Evolutionary conservation across 176 grass and related monocot species (phyloP), one percentile per base, ranked within the genome.

Genomic region (Triticum dicoccoides): DNA sequence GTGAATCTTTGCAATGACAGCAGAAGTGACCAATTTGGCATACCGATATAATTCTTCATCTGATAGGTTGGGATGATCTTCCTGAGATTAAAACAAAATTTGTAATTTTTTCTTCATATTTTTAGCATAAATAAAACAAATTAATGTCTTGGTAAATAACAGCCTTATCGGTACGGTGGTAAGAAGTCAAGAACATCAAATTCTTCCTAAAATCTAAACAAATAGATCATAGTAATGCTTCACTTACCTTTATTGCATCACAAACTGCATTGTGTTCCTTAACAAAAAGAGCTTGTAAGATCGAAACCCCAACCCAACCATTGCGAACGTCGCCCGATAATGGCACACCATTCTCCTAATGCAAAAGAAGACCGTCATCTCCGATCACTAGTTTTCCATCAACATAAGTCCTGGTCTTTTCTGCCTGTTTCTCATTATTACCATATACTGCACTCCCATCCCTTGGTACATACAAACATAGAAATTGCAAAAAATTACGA

Each of bases 1-100:
- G 88, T 93, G 88, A 67, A 93, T 73, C 68, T 93, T 93, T 77
- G 91, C 91, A 67, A 93, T 88, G 32, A 93, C 88, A 44, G 88
- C 91, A 44, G 88, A 93, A 67, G 91, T 93, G 33, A 90, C 91
- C n/a, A 93, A 84, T 77, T 37, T 82, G 13, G 88, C 88, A 61
- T 90, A 83, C 42, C 71, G 88, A 33, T 80, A 93, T 61, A 93
- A 69, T 24, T 93, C 81, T 87, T 90, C 85, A 2, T 90, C 91
- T 65, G 49, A 61, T 69, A 93, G 52, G 3, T 62, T 8, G 11
- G 85, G 91, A 49, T 93, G 65, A 44, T 88, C 88, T 77, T 24
- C 41, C 91, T 92, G 34, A 69, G 82, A 54, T 37, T 78, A 84
- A 80, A 81, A 65, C 3, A 38, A 69, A 0, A 69, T 35, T 73